Conservation (phyloP, 2,329 filamentous ascomycete species). For the Microdochium bolleyi region DNA sequence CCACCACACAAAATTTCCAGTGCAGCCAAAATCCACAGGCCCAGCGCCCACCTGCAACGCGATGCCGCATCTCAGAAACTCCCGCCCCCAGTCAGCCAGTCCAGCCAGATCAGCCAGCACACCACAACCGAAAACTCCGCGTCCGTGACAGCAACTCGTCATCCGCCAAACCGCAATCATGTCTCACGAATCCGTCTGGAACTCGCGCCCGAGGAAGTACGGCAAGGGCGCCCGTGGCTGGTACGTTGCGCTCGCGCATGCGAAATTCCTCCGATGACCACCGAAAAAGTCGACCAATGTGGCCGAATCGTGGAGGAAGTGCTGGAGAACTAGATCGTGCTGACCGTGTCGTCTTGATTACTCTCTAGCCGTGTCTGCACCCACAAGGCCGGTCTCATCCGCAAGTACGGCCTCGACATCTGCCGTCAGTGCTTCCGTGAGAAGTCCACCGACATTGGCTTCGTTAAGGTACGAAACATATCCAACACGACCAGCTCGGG, state of each 20-base stretch:
- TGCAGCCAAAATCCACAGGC: neutral
- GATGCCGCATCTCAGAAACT: neutral
- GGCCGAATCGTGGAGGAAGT: conserved; percentile 40
- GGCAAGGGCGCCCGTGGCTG: conserved; percentile 92
- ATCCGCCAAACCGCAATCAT: conserved; percentile 35
- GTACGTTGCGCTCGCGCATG: conserved; percentile 52
- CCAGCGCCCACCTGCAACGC: neutral
- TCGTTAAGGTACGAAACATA: conserved; percentile 51
- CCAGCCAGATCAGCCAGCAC: conserved; percentile 14
- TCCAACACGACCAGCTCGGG: neutral
- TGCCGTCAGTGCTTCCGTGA: conserved; percentile 75
- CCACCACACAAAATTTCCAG: conserved; percentile 1
- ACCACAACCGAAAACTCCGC: conserved; percentile 22
- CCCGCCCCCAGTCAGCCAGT: neutral
- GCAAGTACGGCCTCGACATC: conserved; percentile 96
- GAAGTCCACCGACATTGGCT: conserved; percentile 65
- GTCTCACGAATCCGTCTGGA: conserved; percentile 94
- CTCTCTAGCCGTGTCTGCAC: conserved; percentile 59
- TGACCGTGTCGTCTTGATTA: conserved; percentile 6
- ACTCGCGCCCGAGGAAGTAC: conserved; percentile 94
- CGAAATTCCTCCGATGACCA: conserved; percentile 1
- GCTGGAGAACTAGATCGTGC: conserved; percentile 26
- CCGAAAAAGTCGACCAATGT: conserved; percentile 13
- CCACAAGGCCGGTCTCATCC: conserved; percentile 97
- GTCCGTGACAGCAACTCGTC: conserved; percentile 20